Evolutionary conservation across 208 protist genomes (phyloP), one percentile per base, ranked within the genome.

Genomic region (Leishmania gerbilli): DNA sequence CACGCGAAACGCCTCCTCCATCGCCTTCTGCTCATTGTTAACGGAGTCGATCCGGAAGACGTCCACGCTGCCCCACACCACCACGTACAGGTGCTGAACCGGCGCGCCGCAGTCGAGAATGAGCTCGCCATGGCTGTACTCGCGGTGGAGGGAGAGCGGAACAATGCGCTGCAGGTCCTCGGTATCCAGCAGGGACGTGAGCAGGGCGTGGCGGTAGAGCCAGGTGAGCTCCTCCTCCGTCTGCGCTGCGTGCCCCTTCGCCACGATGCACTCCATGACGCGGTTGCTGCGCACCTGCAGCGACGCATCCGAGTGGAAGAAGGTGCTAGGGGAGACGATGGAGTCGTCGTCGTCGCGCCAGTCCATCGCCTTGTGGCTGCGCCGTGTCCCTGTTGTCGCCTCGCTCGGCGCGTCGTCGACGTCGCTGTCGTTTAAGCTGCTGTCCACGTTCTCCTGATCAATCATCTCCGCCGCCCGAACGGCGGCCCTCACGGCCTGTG

Each of bases 21-120:
- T 71, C 47, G 76, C 84, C 60, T 76, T 80, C 17, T 58, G 74
- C 58, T 87, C 80, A n/a, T 68, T 76, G 84, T 79, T 80, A 51
- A 87, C 17, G 13, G 78, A 85, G 69, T 82, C 82, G 34, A 84
- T 42, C 65, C 79, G 80, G 69, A 95, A 97, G 58, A 93, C 93
- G 21, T 97, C 89, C 45, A 97, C 92, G 53, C 85, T 80, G 62
- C 93, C 93, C 88, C 90, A 93, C n/a, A 94, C 71, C 8, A 97
- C 89, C 21, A 90, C 74, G 86, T 90, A 91, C 27, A 95, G 49
- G 87, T 97, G 90, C 68, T 82, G 65, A 62, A 90, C 55, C 37
- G 51, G 71, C 1, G 51, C 76, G 24, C 84, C 77, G 69, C 75
- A 68, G 67, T 86, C 68, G 31, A 95, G 75, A 64, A 97, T 87